These are phyloP conservation scores for Candida labiduridarum DNA, from an alignment of 1,139 yeast species.

Conservation along the genomic window DNA sequence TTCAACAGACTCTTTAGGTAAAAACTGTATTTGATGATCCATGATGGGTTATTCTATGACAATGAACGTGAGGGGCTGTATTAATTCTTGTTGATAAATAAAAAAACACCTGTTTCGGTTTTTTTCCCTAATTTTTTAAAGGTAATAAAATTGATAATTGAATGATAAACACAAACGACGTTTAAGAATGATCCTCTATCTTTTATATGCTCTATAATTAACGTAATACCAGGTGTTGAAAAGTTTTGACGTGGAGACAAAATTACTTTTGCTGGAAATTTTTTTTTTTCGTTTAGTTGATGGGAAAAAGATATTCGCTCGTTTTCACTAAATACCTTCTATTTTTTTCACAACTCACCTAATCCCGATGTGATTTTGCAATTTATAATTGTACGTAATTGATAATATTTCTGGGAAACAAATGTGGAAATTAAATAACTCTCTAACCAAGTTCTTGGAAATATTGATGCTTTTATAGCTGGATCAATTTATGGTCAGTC, in stretches of 20 bases:
- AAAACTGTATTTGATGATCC: constrained; percentile 20
- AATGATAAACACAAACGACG: neutral
- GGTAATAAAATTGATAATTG: neutral
- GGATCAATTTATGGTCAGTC: neutral
- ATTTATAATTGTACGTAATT: neutral
- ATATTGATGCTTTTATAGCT: neutral
- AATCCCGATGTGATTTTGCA: neutral
- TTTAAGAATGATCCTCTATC: neutral
- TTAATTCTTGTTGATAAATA: neutral
- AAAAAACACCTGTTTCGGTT: neutral
- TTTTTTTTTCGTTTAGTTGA: constrained; percentile 2
- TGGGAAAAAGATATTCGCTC: constrained; percentile 3
- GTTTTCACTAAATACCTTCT: neutral
- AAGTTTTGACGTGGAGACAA: constrained; percentile 6
- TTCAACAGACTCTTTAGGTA: constrained; percentile 39
- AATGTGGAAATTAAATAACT: neutral
- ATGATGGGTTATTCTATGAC: constrained; percentile 5
- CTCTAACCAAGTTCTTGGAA: neutral
- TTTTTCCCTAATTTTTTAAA: neutral
- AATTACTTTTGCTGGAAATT: constrained; percentile 5
- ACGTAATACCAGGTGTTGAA: neutral
- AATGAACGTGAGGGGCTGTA: neutral
- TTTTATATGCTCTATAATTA: neutral
- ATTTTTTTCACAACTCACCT: neutral
- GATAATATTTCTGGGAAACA: neutral